These are phyloP conservation scores for Dorcoceras hygrometricum DNA, from an alignment of 257 asterid genomes.

Conservation along the genomic window DNA sequence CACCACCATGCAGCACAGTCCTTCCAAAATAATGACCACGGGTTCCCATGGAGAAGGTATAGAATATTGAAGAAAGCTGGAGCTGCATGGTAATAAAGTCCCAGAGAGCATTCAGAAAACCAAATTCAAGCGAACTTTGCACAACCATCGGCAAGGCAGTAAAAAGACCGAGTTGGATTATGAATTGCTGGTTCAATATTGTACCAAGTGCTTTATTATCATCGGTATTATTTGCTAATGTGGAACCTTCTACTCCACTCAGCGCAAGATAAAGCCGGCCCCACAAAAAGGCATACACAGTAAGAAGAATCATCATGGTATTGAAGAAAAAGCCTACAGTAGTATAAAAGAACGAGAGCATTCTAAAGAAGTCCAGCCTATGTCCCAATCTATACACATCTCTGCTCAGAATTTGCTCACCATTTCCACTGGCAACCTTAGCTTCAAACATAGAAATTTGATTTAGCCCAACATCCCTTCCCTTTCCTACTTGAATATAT, in stretches of 20 bases:
- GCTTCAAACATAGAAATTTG: conserved; percentile 98
- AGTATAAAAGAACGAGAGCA: conserved; percentile 96
- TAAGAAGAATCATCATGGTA: conserved; percentile 90
- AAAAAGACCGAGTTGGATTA: conserved; percentile 89
- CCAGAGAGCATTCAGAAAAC: conserved; percentile 88
- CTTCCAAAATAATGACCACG: conserved; percentile 99
- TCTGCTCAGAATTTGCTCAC: conserved; percentile 93
- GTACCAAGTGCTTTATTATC: conserved; percentile 89
- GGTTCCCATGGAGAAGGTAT: conserved; percentile 97
- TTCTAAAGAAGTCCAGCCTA: conserved; percentile 92
- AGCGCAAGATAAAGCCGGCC: conserved; percentile 95
- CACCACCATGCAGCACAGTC: conserved; percentile 97
- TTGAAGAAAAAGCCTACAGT: conserved; percentile 95
- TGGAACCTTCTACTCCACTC: conserved; percentile 83
- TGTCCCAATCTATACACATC: conserved; percentile 98
- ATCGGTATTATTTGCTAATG: conserved; percentile 37
- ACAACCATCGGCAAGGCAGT: conserved; percentile 96
- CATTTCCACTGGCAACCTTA: conserved; percentile 97
- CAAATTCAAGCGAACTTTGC: conserved; percentile 95
- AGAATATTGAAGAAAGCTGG: conserved; percentile 90
- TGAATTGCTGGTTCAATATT: conserved; percentile 94
- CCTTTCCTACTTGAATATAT: conserved; percentile 98
- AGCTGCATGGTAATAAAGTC: conserved; percentile 96
- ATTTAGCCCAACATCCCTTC: conserved; percentile 97
- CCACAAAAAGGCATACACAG: conserved; percentile 95